Conservation (phyloP, 495 filamentous ascomycete species). For the Daldinia bambusicola region DNA sequence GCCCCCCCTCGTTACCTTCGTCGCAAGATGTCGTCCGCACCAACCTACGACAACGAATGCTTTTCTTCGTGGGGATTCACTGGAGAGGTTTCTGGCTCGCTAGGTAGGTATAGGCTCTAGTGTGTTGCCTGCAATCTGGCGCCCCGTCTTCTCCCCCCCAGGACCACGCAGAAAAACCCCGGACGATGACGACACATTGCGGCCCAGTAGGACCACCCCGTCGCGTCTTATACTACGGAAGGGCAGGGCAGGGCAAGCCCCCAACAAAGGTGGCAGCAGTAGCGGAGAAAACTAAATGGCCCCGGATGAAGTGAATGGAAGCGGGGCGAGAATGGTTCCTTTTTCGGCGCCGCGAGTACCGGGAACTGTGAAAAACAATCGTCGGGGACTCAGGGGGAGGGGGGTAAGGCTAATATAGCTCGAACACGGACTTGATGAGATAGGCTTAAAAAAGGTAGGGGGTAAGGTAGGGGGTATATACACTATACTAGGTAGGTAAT, state of each 20-base stretch:
- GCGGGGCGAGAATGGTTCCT: slow-evolving; percentile 8
- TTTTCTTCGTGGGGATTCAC: not conserved
- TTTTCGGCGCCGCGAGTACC: slow-evolving; percentile 28
- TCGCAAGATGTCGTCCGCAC: not conserved
- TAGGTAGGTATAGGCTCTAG: not conserved
- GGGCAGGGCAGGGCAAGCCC: not conserved
- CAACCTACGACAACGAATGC: slow-evolving; percentile 4
- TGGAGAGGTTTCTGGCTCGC: not conserved
- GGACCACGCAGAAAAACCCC: slow-evolving; percentile 1
- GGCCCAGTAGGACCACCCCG: slow-evolving; percentile 2
- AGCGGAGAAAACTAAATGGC: slow-evolving; percentile 14
- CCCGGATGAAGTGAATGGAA: slow-evolving; percentile 15
- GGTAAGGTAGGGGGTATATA: not conserved
- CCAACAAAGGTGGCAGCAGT: not conserved
- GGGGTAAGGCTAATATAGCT: slow-evolving; percentile 3
- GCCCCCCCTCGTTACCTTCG: not conserved
- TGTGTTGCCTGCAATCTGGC: not conserved
- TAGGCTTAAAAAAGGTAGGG: not conserved
- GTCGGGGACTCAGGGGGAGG: slow-evolving; percentile 2
- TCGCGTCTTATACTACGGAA: slow-evolving; percentile 13
- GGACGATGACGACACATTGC: slow-evolving; percentile 26
- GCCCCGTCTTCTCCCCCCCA: not conserved
- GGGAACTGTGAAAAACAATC: slow-evolving; percentile 14
- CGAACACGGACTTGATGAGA: not conserved
- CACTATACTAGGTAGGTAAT: too few relatives aligned